Conservation (phyloP, 2,329 filamentous ascomycete genomes). For the Fusarium guadeloupense region DNA sequence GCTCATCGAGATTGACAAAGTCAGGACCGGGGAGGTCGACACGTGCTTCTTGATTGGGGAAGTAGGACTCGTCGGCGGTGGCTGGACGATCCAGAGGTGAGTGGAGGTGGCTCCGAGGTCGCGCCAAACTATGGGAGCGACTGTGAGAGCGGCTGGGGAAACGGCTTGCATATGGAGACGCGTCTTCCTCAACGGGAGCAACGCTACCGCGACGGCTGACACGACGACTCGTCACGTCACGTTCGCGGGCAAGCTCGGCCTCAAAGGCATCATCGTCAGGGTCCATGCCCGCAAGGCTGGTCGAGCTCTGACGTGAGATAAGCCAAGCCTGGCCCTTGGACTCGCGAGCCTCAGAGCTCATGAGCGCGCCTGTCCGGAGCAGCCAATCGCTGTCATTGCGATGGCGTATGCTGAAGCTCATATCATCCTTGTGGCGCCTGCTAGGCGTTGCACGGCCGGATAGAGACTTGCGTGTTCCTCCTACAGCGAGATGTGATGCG, state of each 20-base stretch:
- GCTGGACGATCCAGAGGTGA: conserved; percentile 55
- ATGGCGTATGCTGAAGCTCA: conserved; percentile 47
- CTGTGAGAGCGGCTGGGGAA: conserved; percentile 57
- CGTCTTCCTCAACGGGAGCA: conserved; percentile 50
- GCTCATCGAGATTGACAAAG: conserved; percentile 70
- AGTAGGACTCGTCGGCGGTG: conserved; percentile 40
- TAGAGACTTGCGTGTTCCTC: conserved; percentile 36
- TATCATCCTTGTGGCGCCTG: conserved; percentile 46
- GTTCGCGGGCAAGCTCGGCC: conserved; percentile 60
- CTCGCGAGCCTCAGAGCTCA: conserved; percentile 70
- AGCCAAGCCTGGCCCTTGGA: conserved; percentile 76
- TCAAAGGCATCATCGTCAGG: conserved; percentile 64
- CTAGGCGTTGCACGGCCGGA: conserved; percentile 50
- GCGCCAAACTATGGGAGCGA: conserved; percentile 49
- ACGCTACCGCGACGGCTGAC: conserved; percentile 59
- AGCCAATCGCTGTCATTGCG: conserved; percentile 70
- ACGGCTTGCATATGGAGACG: conserved; percentile 54
- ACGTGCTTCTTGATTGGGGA: conserved; percentile 37
- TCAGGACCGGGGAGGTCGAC: conserved; percentile 63
- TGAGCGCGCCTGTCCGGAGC: conserved; percentile 68
- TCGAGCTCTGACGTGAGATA: conserved; percentile 71
- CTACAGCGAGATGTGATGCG: conserved; percentile 60
- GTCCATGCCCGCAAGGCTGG: conserved; percentile 64
- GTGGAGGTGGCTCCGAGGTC: conserved; percentile 51
- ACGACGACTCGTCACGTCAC: conserved; percentile 58